A percentile compares a stretch with the other conserved stretches of the same genome.
Conservation (phyloP, 306 rosid species). For the Fragaria iinumae region DNA sequence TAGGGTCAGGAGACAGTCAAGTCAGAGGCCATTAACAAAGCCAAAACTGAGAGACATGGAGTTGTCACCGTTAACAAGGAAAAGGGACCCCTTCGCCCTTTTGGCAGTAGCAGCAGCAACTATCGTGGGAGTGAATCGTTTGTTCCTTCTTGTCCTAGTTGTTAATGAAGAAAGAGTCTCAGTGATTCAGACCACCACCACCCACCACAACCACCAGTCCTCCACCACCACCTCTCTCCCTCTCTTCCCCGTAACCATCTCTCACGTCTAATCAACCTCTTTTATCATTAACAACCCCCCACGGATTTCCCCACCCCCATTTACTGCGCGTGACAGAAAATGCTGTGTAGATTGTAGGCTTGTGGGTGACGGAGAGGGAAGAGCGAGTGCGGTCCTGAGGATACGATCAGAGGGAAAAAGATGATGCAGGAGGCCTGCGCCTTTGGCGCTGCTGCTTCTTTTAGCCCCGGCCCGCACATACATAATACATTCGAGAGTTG, state of each 20-base stretch:
- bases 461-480: constrained; percentile 20
- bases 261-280: constrained; percentile 9
- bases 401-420: constrained; percentile 4
- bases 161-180: background rate
- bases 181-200: background rate
- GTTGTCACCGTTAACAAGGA: background rate
- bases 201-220: background rate
- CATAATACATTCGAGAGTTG: constrained; percentile 18
- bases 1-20: background rate
- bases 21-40: background rate
- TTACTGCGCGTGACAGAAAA: background rate
- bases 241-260: background rate
- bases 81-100: background rate
- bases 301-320: background rate
- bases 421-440: constrained; percentile 42
- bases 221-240: background rate
- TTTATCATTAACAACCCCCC: background rate
- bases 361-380: background rate
- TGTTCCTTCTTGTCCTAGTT: background rate
- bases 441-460: constrained; percentile 52
- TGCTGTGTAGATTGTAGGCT: background rate
- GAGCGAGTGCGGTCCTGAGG: constrained; percentile 20
- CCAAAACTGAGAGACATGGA: background rate
- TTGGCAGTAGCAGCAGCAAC: background rate
- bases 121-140: constrained; percentile 6